phyloP scores from a whole-genome alignment of 768 basidiomycete genomes.

The Termitomyces sp. region DNA sequence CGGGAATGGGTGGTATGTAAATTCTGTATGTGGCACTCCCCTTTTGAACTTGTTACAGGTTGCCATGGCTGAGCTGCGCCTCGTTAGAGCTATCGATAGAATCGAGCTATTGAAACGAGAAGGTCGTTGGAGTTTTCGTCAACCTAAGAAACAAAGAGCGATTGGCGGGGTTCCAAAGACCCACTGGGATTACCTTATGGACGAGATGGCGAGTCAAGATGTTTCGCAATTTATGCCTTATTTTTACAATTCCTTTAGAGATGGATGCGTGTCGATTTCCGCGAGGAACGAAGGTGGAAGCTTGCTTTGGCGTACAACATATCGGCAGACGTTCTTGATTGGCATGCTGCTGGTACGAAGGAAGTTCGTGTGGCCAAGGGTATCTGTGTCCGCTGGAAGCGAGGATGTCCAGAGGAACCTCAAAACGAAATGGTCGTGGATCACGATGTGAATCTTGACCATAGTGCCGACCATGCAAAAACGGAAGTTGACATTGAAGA shows the following conservation, averaged over 20 bases:
- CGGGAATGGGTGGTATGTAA: slow-evolving; percentile 76
- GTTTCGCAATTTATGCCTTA: not conserved
- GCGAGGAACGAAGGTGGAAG: slow-evolving; percentile 94
- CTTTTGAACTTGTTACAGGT: slow-evolving; percentile 41
- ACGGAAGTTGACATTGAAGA: slow-evolving; percentile 27
- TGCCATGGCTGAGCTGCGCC: slow-evolving; percentile 74
- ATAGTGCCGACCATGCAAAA: slow-evolving; percentile 15
- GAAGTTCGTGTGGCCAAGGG: slow-evolving; percentile 66
- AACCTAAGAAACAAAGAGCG: slow-evolving; percentile 91
- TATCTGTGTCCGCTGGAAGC: slow-evolving; percentile 66
- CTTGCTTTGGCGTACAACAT: slow-evolving; percentile 78
- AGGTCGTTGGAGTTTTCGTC: slow-evolving; percentile 87
- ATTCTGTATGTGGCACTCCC: not conserved
- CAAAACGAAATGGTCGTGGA: slow-evolving; percentile 32
- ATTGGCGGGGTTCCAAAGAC: slow-evolving; percentile 73
- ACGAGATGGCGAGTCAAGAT: slow-evolving; percentile 78
- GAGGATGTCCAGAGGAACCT: slow-evolving; percentile 32
- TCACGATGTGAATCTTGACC: slow-evolving; percentile 10
- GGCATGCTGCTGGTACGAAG: slow-evolving; percentile 71
- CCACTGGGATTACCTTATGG: slow-evolving; percentile 94
- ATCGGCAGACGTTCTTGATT: slow-evolving; percentile 79
- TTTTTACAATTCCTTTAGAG: slow-evolving; percentile 47
- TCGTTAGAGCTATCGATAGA: slow-evolving; percentile 77
- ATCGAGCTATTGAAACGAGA: slow-evolving; percentile 80
- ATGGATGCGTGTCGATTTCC: slow-evolving; percentile 96